Evolutionary conservation across 2,329 filamentous ascomycete genomes (phyloP), one percentile per base, ranked within the genome.

Genomic region (Ascochyta clinopodiicola): DNA sequence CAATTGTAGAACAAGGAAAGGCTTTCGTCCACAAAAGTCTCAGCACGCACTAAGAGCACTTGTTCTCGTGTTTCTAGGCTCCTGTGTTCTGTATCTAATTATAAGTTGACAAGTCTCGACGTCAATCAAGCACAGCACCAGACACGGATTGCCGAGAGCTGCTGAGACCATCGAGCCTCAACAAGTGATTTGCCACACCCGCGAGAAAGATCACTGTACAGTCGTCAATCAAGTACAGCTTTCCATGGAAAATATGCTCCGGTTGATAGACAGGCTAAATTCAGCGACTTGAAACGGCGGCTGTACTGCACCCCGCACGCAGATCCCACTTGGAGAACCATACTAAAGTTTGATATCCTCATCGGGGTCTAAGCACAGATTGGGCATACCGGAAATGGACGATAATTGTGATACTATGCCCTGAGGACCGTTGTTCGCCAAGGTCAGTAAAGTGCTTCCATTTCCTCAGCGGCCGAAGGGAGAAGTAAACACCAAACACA

Each of bases 221-320:
- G 7, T 24, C 19, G 3, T 35, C 42, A 19, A n/a, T 10, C 8
- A 24, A 32, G 9, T 34, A 34, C 27, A 44, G 27, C 10, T 10
- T 2, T n/a, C 8, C 7, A 21, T 25, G 8, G 8, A 44, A 44
- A 42, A 56, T 57, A 56, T 53, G 44, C 49, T 39, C 60, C 66
- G 68, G 69, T 45, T 71, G 48, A 53, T 56, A 35, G 63, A 60
- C 66, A 71, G 69, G 64, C 67, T 74, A 73, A 72, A 69, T 35
- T 59, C 62, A 57, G 63, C 57, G 70, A 43, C 59, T 59, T 46
- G 47, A 50, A 37, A 43, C 38, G 43, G 53, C 24, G 44, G 65
- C 59, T 60, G 60, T 62, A 64, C 60, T 59, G 56, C 63, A 69
- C 69, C 66, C 70, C 70, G 60, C 67, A 71, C 52, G 62, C 35